Evolutionary conservation across 2,329 filamentous ascomycete genomes (phyloP).

Genomic region (Epichloe gansuensis): DNA sequence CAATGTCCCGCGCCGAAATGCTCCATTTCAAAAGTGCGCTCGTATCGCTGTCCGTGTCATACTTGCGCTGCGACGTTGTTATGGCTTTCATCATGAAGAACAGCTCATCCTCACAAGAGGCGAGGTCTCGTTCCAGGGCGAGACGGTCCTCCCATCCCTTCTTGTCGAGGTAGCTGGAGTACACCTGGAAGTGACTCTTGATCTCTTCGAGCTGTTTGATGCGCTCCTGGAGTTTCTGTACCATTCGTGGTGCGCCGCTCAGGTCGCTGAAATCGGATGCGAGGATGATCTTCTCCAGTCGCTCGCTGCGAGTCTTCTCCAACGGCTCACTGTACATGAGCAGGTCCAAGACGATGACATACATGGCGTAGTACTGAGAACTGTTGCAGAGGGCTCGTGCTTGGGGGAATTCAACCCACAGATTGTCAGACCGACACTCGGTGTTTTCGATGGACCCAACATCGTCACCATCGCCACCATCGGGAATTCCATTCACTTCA

Average conservation of each 20-base stretch:
- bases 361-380: constrained; percentile 92
- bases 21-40: constrained; percentile 82
- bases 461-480: constrained; percentile 24
- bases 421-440: constrained; percentile 82
- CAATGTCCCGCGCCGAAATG: constrained; percentile 87
- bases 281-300: constrained; percentile 96
- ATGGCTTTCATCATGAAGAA: constrained; percentile 99
- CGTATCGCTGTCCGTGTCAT: constrained; percentile 57
- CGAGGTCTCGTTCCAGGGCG: constrained; percentile 77
- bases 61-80: constrained; percentile 84
- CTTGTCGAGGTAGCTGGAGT: constrained; percentile 74
- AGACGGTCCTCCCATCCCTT: constrained; percentile 87
- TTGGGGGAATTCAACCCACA: constrained; percentile 94
- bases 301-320: constrained; percentile 93
- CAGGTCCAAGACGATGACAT: constrained; percentile 93
- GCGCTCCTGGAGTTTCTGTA: constrained; percentile 78
- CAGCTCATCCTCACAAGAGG: constrained; percentile 85
- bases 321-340: constrained; percentile 92
- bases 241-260: constrained; percentile 84
- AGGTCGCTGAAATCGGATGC: constrained; percentile 98
- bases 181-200: constrained; percentile 89
- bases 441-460: constrained; percentile 40
- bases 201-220: constrained; percentile 93
- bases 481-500: constrained; percentile 58
- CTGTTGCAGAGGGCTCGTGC: constrained; percentile 94